phyloP scores from a whole-genome alignment of 305 asterid genomes.

The Withania somnifera region DNA sequence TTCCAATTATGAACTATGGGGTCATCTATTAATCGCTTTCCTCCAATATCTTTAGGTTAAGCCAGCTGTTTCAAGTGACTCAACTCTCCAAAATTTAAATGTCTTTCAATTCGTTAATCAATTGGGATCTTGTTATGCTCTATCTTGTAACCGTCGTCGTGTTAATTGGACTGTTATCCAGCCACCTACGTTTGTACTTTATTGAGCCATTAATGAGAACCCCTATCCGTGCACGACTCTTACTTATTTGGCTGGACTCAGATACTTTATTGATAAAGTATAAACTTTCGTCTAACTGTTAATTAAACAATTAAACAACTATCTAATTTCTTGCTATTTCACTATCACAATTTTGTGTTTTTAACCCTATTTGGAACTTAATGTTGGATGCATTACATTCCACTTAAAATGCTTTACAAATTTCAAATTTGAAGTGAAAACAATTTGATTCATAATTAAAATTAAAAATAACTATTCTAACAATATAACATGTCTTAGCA shows the following conservation, averaged over 20 bases:
- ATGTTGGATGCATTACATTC: background rate
- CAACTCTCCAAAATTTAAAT: background rate
- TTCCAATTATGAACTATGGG: background rate
- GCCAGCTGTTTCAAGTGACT: background rate
- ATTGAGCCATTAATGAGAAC: background rate
- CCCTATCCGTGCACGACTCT: background rate
- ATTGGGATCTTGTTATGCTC: constrained; percentile 1
- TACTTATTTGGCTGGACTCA: background rate
- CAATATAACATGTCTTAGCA: background rate
- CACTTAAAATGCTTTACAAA: background rate
- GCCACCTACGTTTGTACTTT: constrained; percentile 1
- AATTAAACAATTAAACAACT: background rate
- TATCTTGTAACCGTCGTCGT: background rate
- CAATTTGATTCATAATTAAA: background rate
- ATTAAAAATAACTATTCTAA: background rate
- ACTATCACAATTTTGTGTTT: background rate
- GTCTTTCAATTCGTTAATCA: background rate
- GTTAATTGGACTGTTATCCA: background rate
- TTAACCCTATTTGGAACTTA: background rate
- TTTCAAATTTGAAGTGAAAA: background rate
- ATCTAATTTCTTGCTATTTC: background rate
- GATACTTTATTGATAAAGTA: background rate
- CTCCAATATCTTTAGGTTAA: background rate
- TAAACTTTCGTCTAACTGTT: background rate
- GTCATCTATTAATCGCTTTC: background rate